Conservation (phyloP, 2,329 filamentous ascomycete species). For the Rhinocladiella mackenziei region DNA sequence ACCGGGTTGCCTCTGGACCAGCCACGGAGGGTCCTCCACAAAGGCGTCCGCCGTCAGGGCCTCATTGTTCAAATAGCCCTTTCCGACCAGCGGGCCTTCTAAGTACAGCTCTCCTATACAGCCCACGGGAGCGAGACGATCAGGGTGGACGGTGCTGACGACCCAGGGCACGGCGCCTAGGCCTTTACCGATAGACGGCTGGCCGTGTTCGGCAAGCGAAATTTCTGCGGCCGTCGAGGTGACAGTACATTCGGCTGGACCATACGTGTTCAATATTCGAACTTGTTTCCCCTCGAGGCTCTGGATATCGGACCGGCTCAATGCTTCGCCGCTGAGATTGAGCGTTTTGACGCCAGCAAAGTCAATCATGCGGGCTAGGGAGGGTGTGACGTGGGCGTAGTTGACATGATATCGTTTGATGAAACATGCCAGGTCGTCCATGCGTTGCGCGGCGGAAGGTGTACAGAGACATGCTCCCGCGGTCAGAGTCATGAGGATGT, state of each 20-base stretch:
- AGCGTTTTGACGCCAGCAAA: neutral
- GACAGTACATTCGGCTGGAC: neutral
- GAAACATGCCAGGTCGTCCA: neutral
- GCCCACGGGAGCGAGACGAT: neutral
- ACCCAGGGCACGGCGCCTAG: neutral
- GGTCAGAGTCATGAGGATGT: neutral
- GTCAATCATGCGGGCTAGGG: neutral
- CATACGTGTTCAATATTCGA: neutral
- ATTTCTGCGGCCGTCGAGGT: neutral
- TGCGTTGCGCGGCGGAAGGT: neutral
- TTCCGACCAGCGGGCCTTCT: conserved; percentile 43
- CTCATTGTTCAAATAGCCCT: conserved; percentile 58
- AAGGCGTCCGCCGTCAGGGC: conserved; percentile 58
- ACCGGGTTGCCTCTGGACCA: conserved; percentile 38
- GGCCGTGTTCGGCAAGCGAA: too few species aligned
- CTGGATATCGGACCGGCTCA: neutral
- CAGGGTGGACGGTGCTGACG: neutral
- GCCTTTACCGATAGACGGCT: neutral
- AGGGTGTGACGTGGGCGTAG: neutral
- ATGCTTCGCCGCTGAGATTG: neutral
- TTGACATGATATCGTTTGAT: neutral
- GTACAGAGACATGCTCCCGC: neutral
- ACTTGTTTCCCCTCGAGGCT: neutral
- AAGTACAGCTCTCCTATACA: neutral
- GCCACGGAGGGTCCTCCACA: conserved; percentile 39